phyloP scores from a whole-genome alignment of 345 rosid species.

The Euphorbia tirucalli region DNA sequence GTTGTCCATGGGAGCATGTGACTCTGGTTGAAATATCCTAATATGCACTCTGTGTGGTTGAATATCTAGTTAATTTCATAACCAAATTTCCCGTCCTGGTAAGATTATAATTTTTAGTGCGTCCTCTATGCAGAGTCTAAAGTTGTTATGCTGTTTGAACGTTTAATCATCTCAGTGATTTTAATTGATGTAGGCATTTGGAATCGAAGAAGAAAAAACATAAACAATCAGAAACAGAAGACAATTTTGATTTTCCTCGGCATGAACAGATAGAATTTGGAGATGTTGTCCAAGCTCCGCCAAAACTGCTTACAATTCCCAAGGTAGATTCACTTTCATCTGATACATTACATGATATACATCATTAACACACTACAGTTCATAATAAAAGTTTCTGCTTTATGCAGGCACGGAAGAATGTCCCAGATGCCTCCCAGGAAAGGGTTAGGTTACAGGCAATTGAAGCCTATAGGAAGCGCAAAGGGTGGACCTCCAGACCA shows the following conservation, averaged over 20 bases:
- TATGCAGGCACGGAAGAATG: constrained; percentile 48
- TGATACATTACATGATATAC: background rate
- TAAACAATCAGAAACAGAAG: constrained; percentile 45
- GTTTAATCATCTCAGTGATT: background rate
- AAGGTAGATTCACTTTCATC: constrained; percentile 42
- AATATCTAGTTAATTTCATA: background rate
- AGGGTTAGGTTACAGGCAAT: constrained; percentile 72
- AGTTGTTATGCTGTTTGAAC: background rate
- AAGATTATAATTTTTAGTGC: no score
- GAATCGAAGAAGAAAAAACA: constrained; percentile 73
- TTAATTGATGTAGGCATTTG: constrained; percentile 45
- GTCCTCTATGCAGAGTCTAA: background rate
- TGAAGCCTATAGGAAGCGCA: constrained; percentile 70
- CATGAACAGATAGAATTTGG: constrained; percentile 71
- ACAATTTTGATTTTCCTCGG: constrained; percentile 57
- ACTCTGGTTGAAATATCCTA: background rate
- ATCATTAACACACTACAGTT: background rate
- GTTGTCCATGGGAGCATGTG: background rate
- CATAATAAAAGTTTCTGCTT: constrained; percentile 1
- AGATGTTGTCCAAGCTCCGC: constrained; percentile 86
- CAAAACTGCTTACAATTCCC: constrained; percentile 45
- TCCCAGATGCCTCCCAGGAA: constrained; percentile 56
- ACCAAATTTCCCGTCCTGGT: background rate
- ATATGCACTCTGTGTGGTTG: background rate
- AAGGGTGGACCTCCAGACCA: constrained; percentile 71